Percentiles rank a stretch among this genome's conserved stretches.
phyloP scores from a whole-genome alignment of 495 filamentous ascomycete genomes.

The Pyrenula massariospora region DNA sequence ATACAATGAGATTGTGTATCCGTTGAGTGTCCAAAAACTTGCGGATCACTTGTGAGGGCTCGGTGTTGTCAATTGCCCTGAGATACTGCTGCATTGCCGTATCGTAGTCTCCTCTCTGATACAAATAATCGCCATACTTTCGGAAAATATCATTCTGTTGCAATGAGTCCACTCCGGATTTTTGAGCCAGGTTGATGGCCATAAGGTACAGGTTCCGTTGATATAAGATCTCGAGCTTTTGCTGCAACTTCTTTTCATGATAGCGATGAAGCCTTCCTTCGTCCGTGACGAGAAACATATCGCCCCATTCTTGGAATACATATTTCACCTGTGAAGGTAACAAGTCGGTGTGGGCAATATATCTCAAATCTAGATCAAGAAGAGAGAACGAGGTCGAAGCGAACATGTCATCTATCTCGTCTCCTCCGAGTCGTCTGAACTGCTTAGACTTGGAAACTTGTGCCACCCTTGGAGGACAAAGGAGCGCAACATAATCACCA shows the following conservation, averaged over 20 bases:
- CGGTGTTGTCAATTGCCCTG: slow-evolving; percentile 87
- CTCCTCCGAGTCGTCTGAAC: slow-evolving; percentile 52
- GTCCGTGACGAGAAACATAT: slow-evolving; percentile 73
- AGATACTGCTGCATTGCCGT: slow-evolving; percentile 98
- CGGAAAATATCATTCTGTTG: slow-evolving; percentile 88
- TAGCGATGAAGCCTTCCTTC: slow-evolving; percentile 93
- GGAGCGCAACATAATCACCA: slow-evolving; percentile 76
- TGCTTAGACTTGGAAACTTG: slow-evolving; percentile 34
- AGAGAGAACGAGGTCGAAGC: slow-evolving; percentile 77
- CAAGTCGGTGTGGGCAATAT: slow-evolving; percentile 81
- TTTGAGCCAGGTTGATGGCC: slow-evolving; percentile 89
- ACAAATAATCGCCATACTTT: slow-evolving; percentile 91
- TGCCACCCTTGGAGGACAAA: slow-evolving; percentile 68
- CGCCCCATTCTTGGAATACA: slow-evolving; percentile 81
- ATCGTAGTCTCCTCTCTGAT: slow-evolving; percentile 89
- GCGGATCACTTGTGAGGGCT: slow-evolving; percentile 87
- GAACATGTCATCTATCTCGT: slow-evolving; percentile 61
- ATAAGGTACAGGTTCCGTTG: slow-evolving; percentile 85
- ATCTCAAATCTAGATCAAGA: slow-evolving; percentile 80
- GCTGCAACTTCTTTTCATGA: slow-evolving; percentile 80
- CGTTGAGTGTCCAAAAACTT: slow-evolving; percentile 95
- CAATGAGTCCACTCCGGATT: slow-evolving; percentile 58
- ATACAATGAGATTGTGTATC: slow-evolving; percentile 95
- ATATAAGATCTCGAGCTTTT: slow-evolving; percentile 88
- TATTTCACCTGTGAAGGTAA: slow-evolving; percentile 66